These are phyloP conservation scores for Nitzschia inconspicua DNA, from an alignment of 108 stramenopile genomes.

Conservation along the genomic window DNA sequence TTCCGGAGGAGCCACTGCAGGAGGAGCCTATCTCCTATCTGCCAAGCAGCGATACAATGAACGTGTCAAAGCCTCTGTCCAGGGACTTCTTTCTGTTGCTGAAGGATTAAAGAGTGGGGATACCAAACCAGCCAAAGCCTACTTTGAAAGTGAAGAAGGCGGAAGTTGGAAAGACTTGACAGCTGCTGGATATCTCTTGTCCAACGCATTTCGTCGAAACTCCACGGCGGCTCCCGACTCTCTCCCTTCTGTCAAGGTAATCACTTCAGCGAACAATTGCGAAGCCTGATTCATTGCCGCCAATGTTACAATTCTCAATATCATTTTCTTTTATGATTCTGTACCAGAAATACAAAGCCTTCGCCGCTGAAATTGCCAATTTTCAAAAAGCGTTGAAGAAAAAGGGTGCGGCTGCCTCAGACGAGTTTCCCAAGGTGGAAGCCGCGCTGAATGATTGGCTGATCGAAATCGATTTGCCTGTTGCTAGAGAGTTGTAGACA, in stretches of 20 bases:
- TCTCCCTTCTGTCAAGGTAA: constrained; percentile 26
- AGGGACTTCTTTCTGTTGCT: constrained; percentile 54
- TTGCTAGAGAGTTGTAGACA: constrained; percentile 39
- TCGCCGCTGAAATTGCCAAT: constrained; percentile 55
- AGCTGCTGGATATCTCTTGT: constrained; percentile 70
- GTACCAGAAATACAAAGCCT: constrained; percentile 83
- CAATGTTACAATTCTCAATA: background rate
- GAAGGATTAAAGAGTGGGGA: constrained; percentile 34
- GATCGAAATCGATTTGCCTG: constrained; percentile 62
- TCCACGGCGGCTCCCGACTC: constrained; percentile 59
- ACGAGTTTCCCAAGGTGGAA: constrained; percentile 42
- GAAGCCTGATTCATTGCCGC: background rate
- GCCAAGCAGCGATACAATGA: constrained; percentile 88
- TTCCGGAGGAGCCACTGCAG: constrained; percentile 83
- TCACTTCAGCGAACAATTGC: background rate
- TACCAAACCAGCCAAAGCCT: constrained; percentile 45
- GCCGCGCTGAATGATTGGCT: constrained; percentile 65
- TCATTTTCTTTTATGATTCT: background rate
- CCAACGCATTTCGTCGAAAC: constrained; percentile 72
- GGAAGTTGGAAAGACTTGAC: constrained; percentile 78
- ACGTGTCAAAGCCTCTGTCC: constrained; percentile 65
- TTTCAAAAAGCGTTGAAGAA: constrained; percentile 56
- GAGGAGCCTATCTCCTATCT: constrained; percentile 78
- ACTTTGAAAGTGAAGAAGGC: constrained; percentile 54
- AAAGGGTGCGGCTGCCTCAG: constrained; percentile 47